Base-by-base conservation (phyloP, 2,329 filamentous ascomycete species). In the Magnaporthiopsis poae region DNA sequence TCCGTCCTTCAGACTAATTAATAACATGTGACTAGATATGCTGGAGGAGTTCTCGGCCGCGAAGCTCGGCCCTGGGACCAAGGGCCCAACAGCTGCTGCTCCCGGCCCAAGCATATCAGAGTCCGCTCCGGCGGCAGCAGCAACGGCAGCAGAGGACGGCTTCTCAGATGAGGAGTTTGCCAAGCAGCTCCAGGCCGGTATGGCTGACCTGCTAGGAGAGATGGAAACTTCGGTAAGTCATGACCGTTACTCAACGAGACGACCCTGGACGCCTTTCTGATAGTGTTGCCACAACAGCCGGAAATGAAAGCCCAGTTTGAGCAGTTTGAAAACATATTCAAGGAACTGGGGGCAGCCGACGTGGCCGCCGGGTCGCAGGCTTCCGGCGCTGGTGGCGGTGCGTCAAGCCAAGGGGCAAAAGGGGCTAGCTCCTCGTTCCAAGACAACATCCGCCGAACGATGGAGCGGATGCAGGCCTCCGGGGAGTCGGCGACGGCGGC, bases 381-480 rank as follows among this genome's bases (percentile, higher is more conserved):
- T 0, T 69, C 75, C 7, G 67, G 71, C 13, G 61, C 71, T 12
- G 61, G 62, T 63, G 67, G 73, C 9, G 63, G 70, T 36, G 64
- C 75, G 5, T 68, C 72, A 33, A 68, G 8, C 69, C 71, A 33
- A 66, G 71, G 4, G 67, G 67, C 63, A 33, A 67, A 68, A 36
- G 35, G 72, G 75, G 71, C 76, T 31, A 74, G 77, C 33, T 46
- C 88, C 62, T 86, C 84, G 0, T 99, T 99, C 77, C 92, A 96
- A 74, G 92, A 96, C 68, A 96, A 91, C 0, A 98, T 99, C 72
- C 88, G 90, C 68, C 88, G 88, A 72, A 98, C 95, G 0, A 97
- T 99, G 90, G 91, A 96, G 78, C 90, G 95, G 63, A 96, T 99
- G 92, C 90, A 96, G 73, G 86, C 86, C 46, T 96, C 92, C 0